Evolutionary conservation across 2,329 filamentous ascomycete genomes (phyloP).

Genomic region (Beauveria sp.): DNA sequence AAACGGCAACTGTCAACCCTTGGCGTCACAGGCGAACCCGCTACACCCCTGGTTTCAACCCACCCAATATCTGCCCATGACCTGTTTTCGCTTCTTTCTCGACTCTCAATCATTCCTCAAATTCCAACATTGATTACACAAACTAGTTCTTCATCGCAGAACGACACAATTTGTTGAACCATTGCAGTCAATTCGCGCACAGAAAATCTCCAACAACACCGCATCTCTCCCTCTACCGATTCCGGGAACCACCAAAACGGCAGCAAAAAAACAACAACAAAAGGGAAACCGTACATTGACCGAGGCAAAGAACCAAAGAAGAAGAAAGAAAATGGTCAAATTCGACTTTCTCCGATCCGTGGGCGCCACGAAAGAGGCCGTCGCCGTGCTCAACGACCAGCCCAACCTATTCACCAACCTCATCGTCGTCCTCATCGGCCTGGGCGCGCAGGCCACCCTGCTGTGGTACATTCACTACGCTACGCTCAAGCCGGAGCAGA

Average conservation of each 20-base stretch:
- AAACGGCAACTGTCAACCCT: conserved; percentile 2
- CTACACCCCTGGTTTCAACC: conserved; percentile 14
- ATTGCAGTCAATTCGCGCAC: neutral
- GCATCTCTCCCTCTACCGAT: too few relatives aligned
- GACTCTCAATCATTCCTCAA: neutral
- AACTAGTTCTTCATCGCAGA: neutral
- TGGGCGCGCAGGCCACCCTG: conserved; percentile 39
- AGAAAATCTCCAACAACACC: neutral
- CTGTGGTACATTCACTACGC: conserved; percentile 53
- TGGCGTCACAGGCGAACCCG: conserved; percentile 10
- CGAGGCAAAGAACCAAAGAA: neutral
- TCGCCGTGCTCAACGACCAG: conserved; percentile 54
- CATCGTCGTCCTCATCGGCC: conserved; percentile 42
- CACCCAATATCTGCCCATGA: conserved; percentile 10
- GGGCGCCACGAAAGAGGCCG: conserved; percentile 50
- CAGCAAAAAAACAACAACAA: neutral
- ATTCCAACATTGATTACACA: neutral
- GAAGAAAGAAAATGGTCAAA: conserved; percentile 34
- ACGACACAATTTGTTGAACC: neutral
- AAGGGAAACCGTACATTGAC: neutral
- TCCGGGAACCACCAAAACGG: too few relatives aligned
- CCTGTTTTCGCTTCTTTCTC: neutral
- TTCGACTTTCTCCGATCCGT: conserved; percentile 51
- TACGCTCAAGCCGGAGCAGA: conserved; percentile 54
- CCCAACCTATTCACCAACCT: conserved; percentile 51